phyloP scores from a whole-genome alignment of 257 asterid species.

The Mitragyna speciosa region DNA sequence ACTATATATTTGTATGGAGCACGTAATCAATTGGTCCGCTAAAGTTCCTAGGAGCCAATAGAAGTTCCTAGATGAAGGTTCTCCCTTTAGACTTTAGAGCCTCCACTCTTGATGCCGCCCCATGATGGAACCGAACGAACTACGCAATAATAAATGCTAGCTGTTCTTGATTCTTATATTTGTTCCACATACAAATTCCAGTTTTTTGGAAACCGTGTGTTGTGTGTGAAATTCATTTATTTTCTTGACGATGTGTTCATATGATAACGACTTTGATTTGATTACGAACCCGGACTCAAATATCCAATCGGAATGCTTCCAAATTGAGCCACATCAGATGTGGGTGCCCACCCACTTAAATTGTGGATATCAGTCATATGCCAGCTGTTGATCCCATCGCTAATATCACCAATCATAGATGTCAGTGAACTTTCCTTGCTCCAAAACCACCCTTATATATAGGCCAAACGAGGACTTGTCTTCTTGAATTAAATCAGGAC shows the following conservation, averaged over 20 bases:
- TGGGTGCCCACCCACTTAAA: background rate
- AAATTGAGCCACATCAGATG: conserved; percentile 18
- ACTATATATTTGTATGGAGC: background rate
- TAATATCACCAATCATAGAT: background rate
- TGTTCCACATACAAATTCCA: background rate
- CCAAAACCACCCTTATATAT: background rate
- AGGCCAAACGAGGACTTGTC: background rate
- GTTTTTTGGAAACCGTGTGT: conserved; percentile 26
- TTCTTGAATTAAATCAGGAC: background rate
- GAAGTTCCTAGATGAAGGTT: conserved; percentile 16
- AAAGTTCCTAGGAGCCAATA: conserved; percentile 4
- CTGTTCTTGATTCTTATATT: background rate
- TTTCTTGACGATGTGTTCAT: conserved; percentile 6
- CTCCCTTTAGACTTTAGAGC: background rate
- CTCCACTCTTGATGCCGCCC: background rate
- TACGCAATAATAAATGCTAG: too few species aligned
- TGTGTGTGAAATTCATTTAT: background rate
- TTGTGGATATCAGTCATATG: conserved; percentile 15
- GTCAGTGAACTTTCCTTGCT: background rate
- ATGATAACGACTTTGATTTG: background rate
- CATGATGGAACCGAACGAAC: background rate
- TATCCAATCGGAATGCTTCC: conserved; percentile 11
- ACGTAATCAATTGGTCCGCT: background rate
- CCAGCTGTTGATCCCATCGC: conserved; percentile 20
- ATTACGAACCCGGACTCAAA: conserved; percentile 5